Conservation (phyloP, 805 yeast genomes). For the Soucietia sequanensis region DNA sequence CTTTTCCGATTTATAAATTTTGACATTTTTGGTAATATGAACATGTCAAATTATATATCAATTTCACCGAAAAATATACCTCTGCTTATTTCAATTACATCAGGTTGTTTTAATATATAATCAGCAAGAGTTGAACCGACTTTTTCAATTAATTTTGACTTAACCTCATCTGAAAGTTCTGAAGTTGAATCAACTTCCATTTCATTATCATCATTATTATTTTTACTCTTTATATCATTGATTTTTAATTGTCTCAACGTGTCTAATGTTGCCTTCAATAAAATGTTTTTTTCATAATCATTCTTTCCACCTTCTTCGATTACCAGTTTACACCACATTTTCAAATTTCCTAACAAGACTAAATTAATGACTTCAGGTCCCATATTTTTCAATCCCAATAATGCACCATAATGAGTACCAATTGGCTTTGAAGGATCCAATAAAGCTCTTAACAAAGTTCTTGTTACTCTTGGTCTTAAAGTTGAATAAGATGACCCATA, state of each 20-base stretch:
- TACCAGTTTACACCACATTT: slow-evolving; percentile 72
- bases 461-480: slow-evolving; percentile 86
- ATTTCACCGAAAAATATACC: slow-evolving; percentile 76
- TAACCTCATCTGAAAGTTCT: slow-evolving; percentile 32
- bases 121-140: slow-evolving; percentile 61
- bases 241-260: slow-evolving; percentile 51
- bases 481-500: slow-evolving; percentile 88
- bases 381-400: slow-evolving; percentile 76
- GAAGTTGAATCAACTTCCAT: slow-evolving; percentile 27
- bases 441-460: slow-evolving; percentile 89
- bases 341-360: slow-evolving; percentile 77
- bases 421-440: slow-evolving; percentile 78
- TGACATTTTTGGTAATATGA: too few species aligned
- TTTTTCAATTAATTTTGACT: slow-evolving; percentile 49
- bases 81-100: slow-evolving; percentile 50
- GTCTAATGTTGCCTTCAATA: slow-evolving; percentile 50
- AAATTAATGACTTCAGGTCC: slow-evolving; percentile 89
- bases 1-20: too few species aligned
- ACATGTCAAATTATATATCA: slow-evolving; percentile 15
- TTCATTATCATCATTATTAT: slow-evolving; percentile 26
- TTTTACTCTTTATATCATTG: too few species aligned
- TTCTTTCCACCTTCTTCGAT: slow-evolving; percentile 42
- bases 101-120: slow-evolving; percentile 44
- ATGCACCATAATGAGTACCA: slow-evolving; percentile 91
- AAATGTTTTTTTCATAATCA: slow-evolving; percentile 43